These are phyloP conservation scores for Phlebiopsis flavidoalba DNA, from an alignment of 768 basidiomycete genomes.

Conservation along the genomic window DNA sequence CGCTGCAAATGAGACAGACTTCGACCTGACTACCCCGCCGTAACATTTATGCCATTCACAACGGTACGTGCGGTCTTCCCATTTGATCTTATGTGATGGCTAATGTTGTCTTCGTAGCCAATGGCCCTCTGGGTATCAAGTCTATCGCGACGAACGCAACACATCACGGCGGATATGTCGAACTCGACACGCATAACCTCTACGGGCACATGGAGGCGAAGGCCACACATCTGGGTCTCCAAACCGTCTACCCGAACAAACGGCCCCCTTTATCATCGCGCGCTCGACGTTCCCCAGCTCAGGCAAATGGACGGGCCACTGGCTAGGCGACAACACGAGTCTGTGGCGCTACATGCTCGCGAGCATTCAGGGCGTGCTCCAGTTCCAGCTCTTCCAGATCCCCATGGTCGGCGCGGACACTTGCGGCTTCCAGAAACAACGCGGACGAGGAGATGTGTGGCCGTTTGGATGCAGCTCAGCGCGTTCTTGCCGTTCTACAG, in stretches of 20 bases:
- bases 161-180: background rate
- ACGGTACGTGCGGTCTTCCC: constrained; percentile 37
- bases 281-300: constrained; percentile 66
- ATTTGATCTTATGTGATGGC: too few relatives aligned
- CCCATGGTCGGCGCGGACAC: constrained; percentile 83
- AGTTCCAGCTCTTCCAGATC: constrained; percentile 81
- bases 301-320: constrained; percentile 72
- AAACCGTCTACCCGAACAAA: constrained; percentile 47
- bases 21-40: constrained; percentile 55
- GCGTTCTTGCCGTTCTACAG: constrained; percentile 81
- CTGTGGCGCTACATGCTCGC: constrained; percentile 68
- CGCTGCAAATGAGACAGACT: constrained; percentile 40
- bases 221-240: constrained; percentile 56
- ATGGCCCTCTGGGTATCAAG: constrained; percentile 43
- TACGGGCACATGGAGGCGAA: constrained; percentile 71
- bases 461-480: constrained; percentile 83
- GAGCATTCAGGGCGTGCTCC: constrained; percentile 75
- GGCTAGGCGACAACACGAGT: constrained; percentile 78
- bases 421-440: constrained; percentile 66
- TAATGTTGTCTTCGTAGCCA: constrained; percentile 27
- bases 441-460: constrained; percentile 78
- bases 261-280: constrained; percentile 68
- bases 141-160: constrained; percentile 64
- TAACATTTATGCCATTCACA: constrained; percentile 71
- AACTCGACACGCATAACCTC: constrained; percentile 47